These are phyloP conservation scores for Manihot esculenta DNA, from an alignment of 441 rosid genomes.

Conservation along the genomic window DNA sequence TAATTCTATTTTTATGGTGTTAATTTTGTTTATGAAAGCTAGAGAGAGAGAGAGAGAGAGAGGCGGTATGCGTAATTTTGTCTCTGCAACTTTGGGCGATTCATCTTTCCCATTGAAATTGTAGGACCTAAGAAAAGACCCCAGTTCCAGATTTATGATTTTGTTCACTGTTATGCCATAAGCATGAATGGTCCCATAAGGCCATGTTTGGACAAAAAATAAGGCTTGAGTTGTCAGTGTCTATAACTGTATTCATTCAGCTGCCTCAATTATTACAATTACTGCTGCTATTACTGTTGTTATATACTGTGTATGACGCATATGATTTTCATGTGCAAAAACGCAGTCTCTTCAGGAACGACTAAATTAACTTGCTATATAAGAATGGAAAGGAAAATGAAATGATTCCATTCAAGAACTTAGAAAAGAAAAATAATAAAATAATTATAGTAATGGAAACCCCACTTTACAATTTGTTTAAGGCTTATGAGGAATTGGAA, in stretches of 20 bases:
- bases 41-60: background rate
- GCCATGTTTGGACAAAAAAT: constrained; percentile 21
- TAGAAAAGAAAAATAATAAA: background rate
- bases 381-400: too few species aligned
- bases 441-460: background rate
- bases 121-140: background rate
- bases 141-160: background rate
- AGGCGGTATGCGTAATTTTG: background rate
- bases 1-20: too few species aligned
- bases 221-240: constrained; percentile 20
- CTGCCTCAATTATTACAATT: constrained; percentile 1
- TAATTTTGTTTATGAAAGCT: too few species aligned
- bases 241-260: constrained; percentile 27
- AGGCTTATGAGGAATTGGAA: too few species aligned
- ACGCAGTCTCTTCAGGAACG: constrained; percentile 6
- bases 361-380: background rate
- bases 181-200: constrained; percentile 10
- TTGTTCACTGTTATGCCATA: constrained; percentile 4
- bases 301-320: background rate
- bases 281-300: background rate
- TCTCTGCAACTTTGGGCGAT: background rate
- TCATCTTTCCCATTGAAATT: background rate
- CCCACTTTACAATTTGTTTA: too few species aligned
- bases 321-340: constrained; percentile 28
- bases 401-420: background rate